Percentiles rank a stretch among this genome's conserved stretches.
These are phyloP conservation scores for Candida tammaniensis DNA, from an alignment of 805 yeast species.

Conservation along the genomic window DNA sequence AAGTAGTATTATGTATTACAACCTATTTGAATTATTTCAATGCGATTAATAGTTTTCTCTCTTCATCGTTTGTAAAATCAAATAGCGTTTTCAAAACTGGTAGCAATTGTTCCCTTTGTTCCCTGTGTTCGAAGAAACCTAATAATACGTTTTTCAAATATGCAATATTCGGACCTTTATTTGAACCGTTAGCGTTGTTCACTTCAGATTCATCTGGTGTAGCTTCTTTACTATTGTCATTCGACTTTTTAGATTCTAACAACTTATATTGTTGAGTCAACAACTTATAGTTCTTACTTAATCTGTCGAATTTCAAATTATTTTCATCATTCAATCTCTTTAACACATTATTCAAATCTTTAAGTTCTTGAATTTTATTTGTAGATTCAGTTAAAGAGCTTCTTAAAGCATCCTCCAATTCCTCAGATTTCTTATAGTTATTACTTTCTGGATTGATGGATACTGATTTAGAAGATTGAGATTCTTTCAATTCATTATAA, in stretches of 20 bases:
- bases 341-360: conserved; percentile 49
- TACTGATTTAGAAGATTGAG: neutral
- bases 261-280: conserved; percentile 57
- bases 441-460: conserved; percentile 19
- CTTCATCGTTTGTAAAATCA: conserved; percentile 68
- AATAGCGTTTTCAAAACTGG: conserved; percentile 83
- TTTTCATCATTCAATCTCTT: conserved; percentile 65
- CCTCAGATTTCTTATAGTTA: too few relatives aligned
- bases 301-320: conserved; percentile 61
- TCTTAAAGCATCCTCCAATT: conserved; percentile 44
- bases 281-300: conserved; percentile 67
- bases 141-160: conserved; percentile 86
- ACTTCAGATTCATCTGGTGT: conserved; percentile 14
- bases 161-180: conserved; percentile 40
- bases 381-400: conserved; percentile 52
- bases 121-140: conserved; percentile 88
- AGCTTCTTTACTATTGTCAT: neutral
- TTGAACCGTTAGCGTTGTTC: conserved; percentile 10
- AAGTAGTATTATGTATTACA: neutral
- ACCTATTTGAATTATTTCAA: conserved; percentile 25
- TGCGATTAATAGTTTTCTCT: conserved; percentile 63
- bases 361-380: conserved; percentile 52
- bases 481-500: conserved; percentile 21
- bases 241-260: conserved; percentile 29
- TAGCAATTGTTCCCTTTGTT: conserved; percentile 79